A percentile compares a stretch with the other conserved stretches of the same genome.
phyloP scores from a whole-genome alignment of 345 rosid genomes.

The Gossypium rotundifolium region DNA sequence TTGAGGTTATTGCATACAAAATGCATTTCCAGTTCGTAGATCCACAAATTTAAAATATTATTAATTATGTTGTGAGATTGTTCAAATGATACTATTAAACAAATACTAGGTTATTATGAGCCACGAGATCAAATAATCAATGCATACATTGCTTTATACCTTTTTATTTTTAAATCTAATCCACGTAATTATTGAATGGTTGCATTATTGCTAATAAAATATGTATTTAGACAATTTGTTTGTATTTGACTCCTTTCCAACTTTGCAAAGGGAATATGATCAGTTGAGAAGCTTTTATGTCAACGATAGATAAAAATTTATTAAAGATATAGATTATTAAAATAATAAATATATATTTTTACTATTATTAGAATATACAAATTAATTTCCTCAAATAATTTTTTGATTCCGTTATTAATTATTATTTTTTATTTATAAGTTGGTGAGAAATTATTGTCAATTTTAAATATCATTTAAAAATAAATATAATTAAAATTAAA shows the following conservation, averaged over 20 bases:
- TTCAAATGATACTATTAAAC: background rate
- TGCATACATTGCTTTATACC: background rate
- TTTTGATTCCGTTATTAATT: accelerated
- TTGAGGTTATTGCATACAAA: too few relatives aligned
- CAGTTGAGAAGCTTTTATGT: background rate
- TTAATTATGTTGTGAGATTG: background rate
- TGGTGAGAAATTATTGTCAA: accelerated
- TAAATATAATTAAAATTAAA: too few relatives aligned
- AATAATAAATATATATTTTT: too few relatives aligned
- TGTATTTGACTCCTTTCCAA: background rate
- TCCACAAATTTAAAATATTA: background rate
- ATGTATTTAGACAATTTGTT: background rate
- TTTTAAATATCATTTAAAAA: too few relatives aligned
- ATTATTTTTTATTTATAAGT: too few relatives aligned
- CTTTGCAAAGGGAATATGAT: background rate
- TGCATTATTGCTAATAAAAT: background rate
- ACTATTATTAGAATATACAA: too few relatives aligned
- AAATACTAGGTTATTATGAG: background rate
- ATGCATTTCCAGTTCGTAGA: background rate
- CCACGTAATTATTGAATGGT: background rate
- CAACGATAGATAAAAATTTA: too few relatives aligned
- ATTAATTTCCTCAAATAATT: too few relatives aligned
- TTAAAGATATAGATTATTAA: too few relatives aligned
- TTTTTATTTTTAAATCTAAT: background rate
- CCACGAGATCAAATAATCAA: background rate